A percentile compares a stretch with the other conserved stretches of the same genome.
These are phyloP conservation scores for Amanita phalloides DNA, from an alignment of 768 basidiomycete species.

Conservation along the genomic window DNA sequence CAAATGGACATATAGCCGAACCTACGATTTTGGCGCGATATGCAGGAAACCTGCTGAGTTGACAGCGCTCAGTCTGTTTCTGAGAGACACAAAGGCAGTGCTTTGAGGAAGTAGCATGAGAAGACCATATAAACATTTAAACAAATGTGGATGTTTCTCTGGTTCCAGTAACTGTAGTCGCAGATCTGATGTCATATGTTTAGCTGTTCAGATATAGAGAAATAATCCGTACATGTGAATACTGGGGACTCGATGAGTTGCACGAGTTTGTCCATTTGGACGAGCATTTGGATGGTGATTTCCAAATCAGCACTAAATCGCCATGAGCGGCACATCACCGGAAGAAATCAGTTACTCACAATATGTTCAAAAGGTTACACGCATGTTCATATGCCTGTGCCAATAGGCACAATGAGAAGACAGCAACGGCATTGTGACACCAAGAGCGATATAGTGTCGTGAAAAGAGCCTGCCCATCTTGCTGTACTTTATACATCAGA, in stretches of 20 bases:
- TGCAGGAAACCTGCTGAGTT: slow-evolving; percentile 92
- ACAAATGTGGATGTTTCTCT: slow-evolving; percentile 90
- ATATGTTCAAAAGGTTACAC: slow-evolving; percentile 89
- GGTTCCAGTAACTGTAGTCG: slow-evolving; percentile 95
- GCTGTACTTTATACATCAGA: slow-evolving; percentile 23
- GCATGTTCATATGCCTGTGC: slow-evolving; percentile 99
- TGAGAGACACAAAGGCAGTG: slow-evolving; percentile 87
- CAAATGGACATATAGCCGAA: slow-evolving; percentile 3
- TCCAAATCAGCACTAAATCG: slow-evolving; percentile 80
- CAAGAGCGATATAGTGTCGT: slow-evolving; percentile 92
- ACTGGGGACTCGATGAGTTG: slow-evolving; percentile 97
- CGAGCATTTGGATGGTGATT: slow-evolving; percentile 87
- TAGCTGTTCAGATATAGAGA: background rate
- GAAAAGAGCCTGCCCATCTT: slow-evolving; percentile 96
- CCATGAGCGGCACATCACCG: background rate
- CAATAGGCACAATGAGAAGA: slow-evolving; percentile 90
- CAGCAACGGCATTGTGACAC: slow-evolving; percentile 97
- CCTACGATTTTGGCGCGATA: slow-evolving; percentile 79
- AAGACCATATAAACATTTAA: slow-evolving; percentile 95
- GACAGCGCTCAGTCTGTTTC: slow-evolving; percentile 90
- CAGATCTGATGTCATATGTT: slow-evolving; percentile 36
- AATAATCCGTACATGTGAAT: slow-evolving; percentile 70
- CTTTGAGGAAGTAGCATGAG: slow-evolving; percentile 97
- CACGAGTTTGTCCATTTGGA: slow-evolving; percentile 96
- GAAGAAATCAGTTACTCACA: slow-evolving; percentile 35